Evolutionary conservation across 805 yeast genomes (phyloP), one percentile per base, ranked within the genome.

Genomic region (Yarrowia bubula): DNA sequence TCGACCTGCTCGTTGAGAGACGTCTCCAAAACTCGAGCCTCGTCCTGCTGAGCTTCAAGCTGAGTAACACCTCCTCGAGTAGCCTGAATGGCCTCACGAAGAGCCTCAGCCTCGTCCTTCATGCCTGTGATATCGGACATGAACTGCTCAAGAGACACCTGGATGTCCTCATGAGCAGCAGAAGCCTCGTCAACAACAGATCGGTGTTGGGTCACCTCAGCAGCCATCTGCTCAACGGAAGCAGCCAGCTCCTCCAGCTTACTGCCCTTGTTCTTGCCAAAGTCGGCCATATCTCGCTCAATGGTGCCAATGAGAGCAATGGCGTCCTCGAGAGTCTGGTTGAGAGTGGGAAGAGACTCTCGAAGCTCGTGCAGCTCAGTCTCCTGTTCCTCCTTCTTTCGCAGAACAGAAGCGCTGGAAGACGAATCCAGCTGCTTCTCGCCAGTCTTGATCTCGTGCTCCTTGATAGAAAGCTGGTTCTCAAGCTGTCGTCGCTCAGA

Each of bases 231-330:
- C 10, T 66, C 69, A 5, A 74, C 81, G 46, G 89, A 76, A 41
- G 48, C 66, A 62, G 70, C 72, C 39, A 79, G 69, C 70, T 88
- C 84, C 57, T 84, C 84, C 66, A 96, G 79, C 74, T 93, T 96
- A 0, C 87, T 83, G 0, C 92, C 90, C 70, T 92, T 92, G 73
- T 96, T 88, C 48, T 78, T 78, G 66, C 83, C 84, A 73, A 92
- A 93, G 70, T 95, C 98, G 62, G 81, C 79, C 78, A 92, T 89
- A 73, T 95, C 98, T 15, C 78, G 82, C 71, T 89, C 89, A 63
- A 89, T 86, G 8, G 73, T 72, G 3, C 70, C 69, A 11, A 89
- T 82, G 33, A 86, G 88, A 0, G 65, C 66, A 37, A 78, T 73
- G 43, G 78, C 79, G 2, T 70, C 70, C 0, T 69, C 63, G 4